Base-by-base conservation (phyloP, 2,329 filamentous ascomycete species). In the Phialemonium atrogriseum region DNA sequence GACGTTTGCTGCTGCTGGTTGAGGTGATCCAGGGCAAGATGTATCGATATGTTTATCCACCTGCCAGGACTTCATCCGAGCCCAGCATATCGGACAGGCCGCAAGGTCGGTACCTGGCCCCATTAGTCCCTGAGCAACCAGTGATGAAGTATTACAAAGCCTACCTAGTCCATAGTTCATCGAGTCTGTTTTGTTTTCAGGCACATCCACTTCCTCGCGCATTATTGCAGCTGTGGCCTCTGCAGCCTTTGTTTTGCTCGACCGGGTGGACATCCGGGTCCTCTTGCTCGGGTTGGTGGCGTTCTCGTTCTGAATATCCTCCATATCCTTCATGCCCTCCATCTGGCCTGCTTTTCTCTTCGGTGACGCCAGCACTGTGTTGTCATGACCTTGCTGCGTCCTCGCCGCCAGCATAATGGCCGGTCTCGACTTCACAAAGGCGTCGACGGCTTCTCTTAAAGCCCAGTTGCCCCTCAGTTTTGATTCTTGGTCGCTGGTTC, bases 381-480 rank as follows among this genome's bases (percentile, higher is more conserved):
- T 27, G 1, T 41, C 30, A 11, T 43, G 27, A 18, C 46, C 41
- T n/a, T 53, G 45, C n/a, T 60, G 56, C 31, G 48, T 59, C 27
- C 59, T 70, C 18, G 85, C 86, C 46, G 87, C 64, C 1, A 69
- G 62, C 16, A 95, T 55, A 4, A 83, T 66, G 13, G 60, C 60
- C 4, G 70, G 55, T 34, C 89, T 69, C 5, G 77, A 76, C 32
- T 66, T 70, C 42, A 73, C 64, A 44, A 95, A 98, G 1, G 78
- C 73, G 23, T 85, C 78, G 7, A 94, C 84, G 2, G 89, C 69
- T 51, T 96, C 88, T 49, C 91, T 77, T 42, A 96, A 65, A 0
- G 81, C 78, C 71, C 80, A 84, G 54, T 96, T 96, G 27, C 80
- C 80, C 36, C 87, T 72, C 44, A 98, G 53, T 54, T 85, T 91